Conservation (phyloP, 768 basidiomycete species). For the Rhodotorula paludigena region DNA sequence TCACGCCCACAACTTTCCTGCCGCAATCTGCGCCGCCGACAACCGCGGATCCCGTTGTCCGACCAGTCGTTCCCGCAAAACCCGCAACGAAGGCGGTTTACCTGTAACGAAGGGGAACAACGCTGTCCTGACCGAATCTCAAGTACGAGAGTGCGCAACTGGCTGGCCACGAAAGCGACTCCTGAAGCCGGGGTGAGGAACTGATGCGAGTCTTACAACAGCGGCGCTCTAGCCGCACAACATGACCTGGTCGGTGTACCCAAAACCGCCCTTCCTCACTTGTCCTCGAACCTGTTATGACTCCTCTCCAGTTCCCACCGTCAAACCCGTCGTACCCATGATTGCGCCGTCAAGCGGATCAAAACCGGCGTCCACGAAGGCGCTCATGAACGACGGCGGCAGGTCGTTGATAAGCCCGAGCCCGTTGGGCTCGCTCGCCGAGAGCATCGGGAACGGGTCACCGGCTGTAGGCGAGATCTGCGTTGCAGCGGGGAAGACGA, state of each 20-base stretch:
- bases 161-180: too few relatives aligned
- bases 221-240: too few relatives aligned
- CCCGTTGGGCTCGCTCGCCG: not conserved
- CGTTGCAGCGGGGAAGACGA: not conserved
- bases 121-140: too few relatives aligned
- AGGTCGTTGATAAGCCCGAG: conserved; percentile 4
- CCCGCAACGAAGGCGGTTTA: too few relatives aligned
- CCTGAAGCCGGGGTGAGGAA: too few relatives aligned
- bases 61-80: not conserved
- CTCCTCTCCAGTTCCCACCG: not conserved
- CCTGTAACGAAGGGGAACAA: too few relatives aligned
- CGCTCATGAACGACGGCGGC: conserved; percentile 2
- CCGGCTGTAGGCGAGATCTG: not conserved
- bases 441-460: too few relatives aligned
- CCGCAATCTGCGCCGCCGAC: not conserved
- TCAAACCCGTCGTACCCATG: not conserved
- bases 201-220: too few relatives aligned
- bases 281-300: not conserved
- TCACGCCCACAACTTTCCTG: too few relatives aligned
- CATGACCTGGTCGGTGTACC: too few relatives aligned
- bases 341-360: conserved; percentile 14
- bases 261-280: too few relatives aligned
- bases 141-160: too few relatives aligned
- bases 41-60: not conserved
- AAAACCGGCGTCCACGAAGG: conserved; percentile 1